Evolutionary conservation across 805 yeast genomes (phyloP).

Genomic region (Torulaspora delbrueckii): DNA sequence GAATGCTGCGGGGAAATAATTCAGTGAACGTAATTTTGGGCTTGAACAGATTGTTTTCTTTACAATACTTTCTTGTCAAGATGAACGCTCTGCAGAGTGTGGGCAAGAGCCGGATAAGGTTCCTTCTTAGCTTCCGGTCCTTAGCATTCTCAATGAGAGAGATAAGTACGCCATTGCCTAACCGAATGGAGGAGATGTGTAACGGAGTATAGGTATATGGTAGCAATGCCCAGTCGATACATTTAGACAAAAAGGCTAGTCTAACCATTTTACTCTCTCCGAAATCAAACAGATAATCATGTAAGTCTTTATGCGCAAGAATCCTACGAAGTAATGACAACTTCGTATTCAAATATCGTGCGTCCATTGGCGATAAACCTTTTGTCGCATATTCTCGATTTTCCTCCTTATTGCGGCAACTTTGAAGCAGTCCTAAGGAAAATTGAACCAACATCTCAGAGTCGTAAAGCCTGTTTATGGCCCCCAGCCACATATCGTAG

Average conservation of each 20-base stretch:
- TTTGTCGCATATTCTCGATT: conserved; percentile 7
- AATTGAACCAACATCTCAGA: conserved; percentile 19
- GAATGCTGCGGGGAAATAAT: conserved; percentile 64
- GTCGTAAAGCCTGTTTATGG: conserved; percentile 31
- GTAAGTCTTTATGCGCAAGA: conserved; percentile 38
- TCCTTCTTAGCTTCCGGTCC: conserved; percentile 42
- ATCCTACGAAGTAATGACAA: conserved; percentile 55
- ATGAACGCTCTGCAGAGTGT: conserved; percentile 48
- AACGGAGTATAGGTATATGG: conserved; percentile 47
- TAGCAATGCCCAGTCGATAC: conserved; percentile 55
- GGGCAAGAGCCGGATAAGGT: conserved; percentile 51
- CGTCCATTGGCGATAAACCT: conserved; percentile 28
- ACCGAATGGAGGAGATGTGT: conserved; percentile 49
- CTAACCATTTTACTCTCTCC: conserved; percentile 28
- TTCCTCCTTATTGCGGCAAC: conserved; percentile 23
- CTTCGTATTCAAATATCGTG: conserved; percentile 56
- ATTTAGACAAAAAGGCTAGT: conserved; percentile 39
- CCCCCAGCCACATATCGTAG: conserved; percentile 49
- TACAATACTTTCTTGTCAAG: conserved; percentile 48
- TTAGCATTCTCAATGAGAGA: conserved; percentile 43
- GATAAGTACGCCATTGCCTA: conserved; percentile 56
- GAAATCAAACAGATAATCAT: conserved; percentile 11
- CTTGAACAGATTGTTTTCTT: conserved; percentile 39
- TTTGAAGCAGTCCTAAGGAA: conserved; percentile 16
- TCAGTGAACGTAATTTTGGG: conserved; percentile 62